These are phyloP conservation scores for Neonectria neomacrospora DNA, from an alignment of 2,329 filamentous ascomycete genomes.

Conservation along the genomic window DNA sequence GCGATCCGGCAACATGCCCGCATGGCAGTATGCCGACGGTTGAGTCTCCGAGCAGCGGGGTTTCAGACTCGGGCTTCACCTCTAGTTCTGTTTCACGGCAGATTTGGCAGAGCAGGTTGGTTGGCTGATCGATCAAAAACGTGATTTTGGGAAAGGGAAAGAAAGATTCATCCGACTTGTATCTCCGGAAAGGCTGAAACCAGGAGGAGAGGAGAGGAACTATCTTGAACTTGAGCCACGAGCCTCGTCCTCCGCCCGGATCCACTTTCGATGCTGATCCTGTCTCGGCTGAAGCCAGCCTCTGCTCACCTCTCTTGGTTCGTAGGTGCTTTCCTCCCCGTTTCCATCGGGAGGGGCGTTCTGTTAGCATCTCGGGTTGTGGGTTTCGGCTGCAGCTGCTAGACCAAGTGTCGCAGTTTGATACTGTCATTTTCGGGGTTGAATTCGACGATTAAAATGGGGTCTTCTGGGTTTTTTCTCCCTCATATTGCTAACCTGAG, in stretches of 20 bases:
- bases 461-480: background rate
- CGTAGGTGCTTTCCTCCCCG: background rate
- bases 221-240: conserved; percentile 25
- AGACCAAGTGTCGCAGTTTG: background rate
- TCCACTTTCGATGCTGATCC: background rate
- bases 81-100: conserved; percentile 37
- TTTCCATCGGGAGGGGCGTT: background rate
- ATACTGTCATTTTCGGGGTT: background rate
- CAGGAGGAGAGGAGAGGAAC: conserved; percentile 28
- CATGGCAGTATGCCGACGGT: conserved; percentile 49
- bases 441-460: background rate
- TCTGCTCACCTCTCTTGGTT: background rate
- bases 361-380: background rate
- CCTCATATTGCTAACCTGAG: background rate
- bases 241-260: background rate
- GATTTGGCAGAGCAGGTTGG: conserved; percentile 41
- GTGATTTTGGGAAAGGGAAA: conserved; percentile 45
- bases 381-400: background rate
- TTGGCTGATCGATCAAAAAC: conserved; percentile 43
- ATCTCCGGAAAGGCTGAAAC: conserved; percentile 33
- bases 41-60: conserved; percentile 25
- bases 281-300: background rate
- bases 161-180: conserved; percentile 37
- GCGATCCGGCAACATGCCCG: conserved; percentile 48
- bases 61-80: conserved; percentile 33